phyloP scores from a whole-genome alignment of 768 basidiomycete genomes.

The Russula sp. region DNA sequence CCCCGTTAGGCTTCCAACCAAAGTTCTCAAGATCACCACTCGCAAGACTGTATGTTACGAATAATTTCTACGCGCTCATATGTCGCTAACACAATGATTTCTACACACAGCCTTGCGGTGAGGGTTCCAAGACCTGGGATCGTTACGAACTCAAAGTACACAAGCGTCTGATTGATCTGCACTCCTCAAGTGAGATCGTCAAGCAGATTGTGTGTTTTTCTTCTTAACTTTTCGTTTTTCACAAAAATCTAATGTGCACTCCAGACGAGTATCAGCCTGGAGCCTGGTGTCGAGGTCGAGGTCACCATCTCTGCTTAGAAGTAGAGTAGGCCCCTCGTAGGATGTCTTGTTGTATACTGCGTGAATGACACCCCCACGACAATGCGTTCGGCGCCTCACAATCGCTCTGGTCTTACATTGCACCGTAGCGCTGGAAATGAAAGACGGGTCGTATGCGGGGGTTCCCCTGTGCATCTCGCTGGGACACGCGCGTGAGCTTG shows the following conservation, averaged over 20 bases:
- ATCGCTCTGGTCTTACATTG: too few relatives aligned
- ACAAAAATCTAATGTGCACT: background rate
- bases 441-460: too few relatives aligned
- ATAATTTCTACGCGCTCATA: background rate
- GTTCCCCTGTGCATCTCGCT: too few relatives aligned
- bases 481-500: too few relatives aligned
- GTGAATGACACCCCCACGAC: background rate
- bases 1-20: conserved; percentile 97
- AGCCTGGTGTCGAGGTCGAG: conserved; percentile 98
- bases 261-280: conserved; percentile 96
- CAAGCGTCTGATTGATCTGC: conserved; percentile 98
- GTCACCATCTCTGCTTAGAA: conserved; percentile 83
- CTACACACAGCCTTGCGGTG: conserved; percentile 82
- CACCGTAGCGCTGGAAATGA: too few relatives aligned
- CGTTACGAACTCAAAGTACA: conserved; percentile 98
- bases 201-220: conserved; percentile 87
- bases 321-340: background rate
- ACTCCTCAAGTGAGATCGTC: conserved; percentile 97
- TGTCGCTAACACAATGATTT: background rate
- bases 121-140: conserved; percentile 99
- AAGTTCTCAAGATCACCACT: conserved; percentile 98
- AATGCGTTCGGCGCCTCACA: background rate
- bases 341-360: conserved; percentile 1
- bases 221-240: background rate
- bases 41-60: conserved; percentile 80